phyloP scores from a whole-genome alignment of 129 eudicot genomes.

The Chrysanthemum lavandulifolium region DNA sequence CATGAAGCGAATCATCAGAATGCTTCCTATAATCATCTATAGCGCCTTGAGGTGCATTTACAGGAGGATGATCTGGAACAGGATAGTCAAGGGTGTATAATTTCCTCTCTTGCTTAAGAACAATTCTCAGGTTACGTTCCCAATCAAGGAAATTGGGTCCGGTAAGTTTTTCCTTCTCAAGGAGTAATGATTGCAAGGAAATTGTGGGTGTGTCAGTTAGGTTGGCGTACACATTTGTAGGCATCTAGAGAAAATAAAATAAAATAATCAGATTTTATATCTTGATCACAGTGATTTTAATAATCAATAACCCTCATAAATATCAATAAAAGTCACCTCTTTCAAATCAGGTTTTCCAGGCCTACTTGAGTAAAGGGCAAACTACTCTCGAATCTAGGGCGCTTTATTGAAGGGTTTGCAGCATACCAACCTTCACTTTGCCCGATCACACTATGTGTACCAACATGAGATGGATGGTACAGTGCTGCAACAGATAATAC shows the following conservation, averaged over 20 bases:
- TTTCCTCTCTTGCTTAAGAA: neutral
- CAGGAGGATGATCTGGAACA: neutral
- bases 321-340: neutral
- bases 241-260: neutral
- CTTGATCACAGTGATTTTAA: too few species aligned
- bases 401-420: constrained; percentile 74
- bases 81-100: neutral
- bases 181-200: neutral
- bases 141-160: neutral
- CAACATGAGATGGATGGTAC: constrained; percentile 67
- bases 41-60: neutral
- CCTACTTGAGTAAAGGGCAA: too few species aligned
- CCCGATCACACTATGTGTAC: constrained; percentile 65
- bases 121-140: constrained; percentile 3
- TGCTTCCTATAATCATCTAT: neutral
- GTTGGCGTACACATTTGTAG: neutral
- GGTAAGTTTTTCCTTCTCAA: neutral
- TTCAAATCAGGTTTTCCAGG: too few species aligned
- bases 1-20: neutral
- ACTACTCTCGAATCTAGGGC: constrained; percentile 78
- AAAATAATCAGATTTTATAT: too few species aligned
- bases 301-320: too few species aligned
- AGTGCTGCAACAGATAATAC: constrained; percentile 57
- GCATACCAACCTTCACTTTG: constrained; percentile 92
- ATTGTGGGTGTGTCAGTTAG: neutral